Base-by-base conservation (phyloP, 1,139 yeast species). In the Kurtzmaniella quercitrusa region DNA sequence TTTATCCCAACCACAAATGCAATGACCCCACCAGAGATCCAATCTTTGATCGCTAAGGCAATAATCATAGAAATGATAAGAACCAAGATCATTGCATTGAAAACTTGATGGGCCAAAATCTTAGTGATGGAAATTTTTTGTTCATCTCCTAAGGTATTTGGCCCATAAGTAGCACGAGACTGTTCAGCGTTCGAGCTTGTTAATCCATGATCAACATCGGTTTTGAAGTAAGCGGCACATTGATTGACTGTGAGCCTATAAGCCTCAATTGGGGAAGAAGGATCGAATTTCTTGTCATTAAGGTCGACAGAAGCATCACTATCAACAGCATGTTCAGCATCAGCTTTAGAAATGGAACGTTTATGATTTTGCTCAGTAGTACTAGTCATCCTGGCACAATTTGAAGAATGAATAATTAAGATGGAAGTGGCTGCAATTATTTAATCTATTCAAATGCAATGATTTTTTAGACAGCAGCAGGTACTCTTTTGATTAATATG, bases 201-300 rank as follows among this genome's bases (percentile, higher is more conserved):
- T 37, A 82, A 65, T n/a, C 88, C 87, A 42, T 60, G 62, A 2
- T 62, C 57, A 19, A 58, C 41, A 51, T 67, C 57, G 3, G 82
- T 68, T 4, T 55, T 52, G 51, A 70, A 78, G 4, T 56, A 37
- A 18, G 61, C 56, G 17, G 66, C 68, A 19, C 72, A 70, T 44
- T 67, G 60, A 7, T 60, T 57, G 34, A 67, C 54, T 0, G 67
- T 42, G 12, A 70, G 53, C 45, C 74, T 57, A 50, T 69, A 69
- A 10, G 70, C 62, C 21, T 18, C 27, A 36, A 36, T 14, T 11
- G 23, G 4, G 19, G 25, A 16, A 8, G 24, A n/a, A 14, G 36
- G 18, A 12, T 18, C 15, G 14, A 14, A 4, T 14, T 14, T n/a
- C 15, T 36, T 36, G n/a, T 36, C 38, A n/a, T 14, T 36, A 12